Percentiles rank a stretch among this genome's conserved stretches.
phyloP scores from a whole-genome alignment of 352 stramenopile species.

The Pythium volutum region DNA sequence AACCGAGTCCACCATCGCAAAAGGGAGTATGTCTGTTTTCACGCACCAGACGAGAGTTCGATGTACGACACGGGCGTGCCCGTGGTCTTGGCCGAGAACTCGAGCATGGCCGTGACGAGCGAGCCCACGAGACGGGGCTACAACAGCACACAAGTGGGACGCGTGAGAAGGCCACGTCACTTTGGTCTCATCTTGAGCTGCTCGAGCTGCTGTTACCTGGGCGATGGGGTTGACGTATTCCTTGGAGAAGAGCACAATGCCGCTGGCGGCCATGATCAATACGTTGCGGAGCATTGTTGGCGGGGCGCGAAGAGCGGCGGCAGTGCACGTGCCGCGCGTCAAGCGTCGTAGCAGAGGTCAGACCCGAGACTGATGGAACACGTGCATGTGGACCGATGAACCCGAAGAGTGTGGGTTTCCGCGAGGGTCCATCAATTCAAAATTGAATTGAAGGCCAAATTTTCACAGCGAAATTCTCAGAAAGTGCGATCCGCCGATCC shows the following conservation, averaged over 20 bases:
- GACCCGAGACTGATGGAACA: background rate
- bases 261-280: constrained; percentile 90
- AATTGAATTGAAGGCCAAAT: constrained; percentile 21
- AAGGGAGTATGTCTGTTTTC: background rate
- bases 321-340: background rate
- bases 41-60: constrained; percentile 75
- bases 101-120: constrained; percentile 89
- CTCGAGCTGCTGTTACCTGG: constrained; percentile 42
- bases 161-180: background rate
- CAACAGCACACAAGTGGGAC: background rate
- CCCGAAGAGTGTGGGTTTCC: constrained; percentile 3
- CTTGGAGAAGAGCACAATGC: constrained; percentile 92
- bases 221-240: constrained; percentile 87
- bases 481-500: background rate
- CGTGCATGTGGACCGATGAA: background rate
- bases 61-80: constrained; percentile 90
- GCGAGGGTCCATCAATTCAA: constrained; percentile 11
- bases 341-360: background rate
- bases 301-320: background rate
- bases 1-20: background rate
- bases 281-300: constrained; percentile 85
- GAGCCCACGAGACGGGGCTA: constrained; percentile 88
- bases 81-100: constrained; percentile 89
- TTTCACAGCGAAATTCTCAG: constrained; percentile 24
- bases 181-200: background rate